Conservation (phyloP, 345 rosid species). For the Populus simonii region DNA sequence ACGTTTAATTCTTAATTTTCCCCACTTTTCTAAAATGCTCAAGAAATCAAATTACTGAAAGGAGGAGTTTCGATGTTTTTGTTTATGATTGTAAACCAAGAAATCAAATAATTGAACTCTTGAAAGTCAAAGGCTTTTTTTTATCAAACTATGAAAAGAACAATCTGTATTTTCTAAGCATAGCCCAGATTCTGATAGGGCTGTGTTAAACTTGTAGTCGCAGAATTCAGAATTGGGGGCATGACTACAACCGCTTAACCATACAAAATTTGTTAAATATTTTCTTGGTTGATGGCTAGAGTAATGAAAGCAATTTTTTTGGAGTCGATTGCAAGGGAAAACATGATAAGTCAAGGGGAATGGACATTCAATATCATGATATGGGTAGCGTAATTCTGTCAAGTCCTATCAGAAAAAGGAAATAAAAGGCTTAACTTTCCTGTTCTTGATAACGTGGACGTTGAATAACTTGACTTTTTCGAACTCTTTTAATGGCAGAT, state of each 20-base stretch:
- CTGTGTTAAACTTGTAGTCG: constrained; percentile 1
- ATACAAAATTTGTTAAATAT: not conserved
- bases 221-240: constrained; percentile 1
- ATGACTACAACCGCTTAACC: constrained; percentile 8
- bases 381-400: constrained; percentile 6
- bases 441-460: not conserved
- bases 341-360: not conserved
- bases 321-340: constrained; percentile 16
- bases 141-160: not conserved
- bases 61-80: too few species aligned
- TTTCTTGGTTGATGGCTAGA: too few species aligned
- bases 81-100: too few species aligned
- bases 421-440: not conserved
- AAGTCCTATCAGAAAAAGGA: not conserved
- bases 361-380: not conserved
- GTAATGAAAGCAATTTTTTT: not conserved
- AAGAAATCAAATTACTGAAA: too few species aligned
- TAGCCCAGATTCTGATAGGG: too few species aligned
- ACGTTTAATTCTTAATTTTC: too few species aligned
- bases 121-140: too few species aligned
- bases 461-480: too few species aligned
- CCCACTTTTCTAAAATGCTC: too few species aligned
- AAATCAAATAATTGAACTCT: too few species aligned
- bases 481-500: too few species aligned
- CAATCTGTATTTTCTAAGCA: not conserved